Evolutionary conservation across 2,329 filamentous ascomycete species (phyloP).

Genomic region (Penicillium verrucosum): DNA sequence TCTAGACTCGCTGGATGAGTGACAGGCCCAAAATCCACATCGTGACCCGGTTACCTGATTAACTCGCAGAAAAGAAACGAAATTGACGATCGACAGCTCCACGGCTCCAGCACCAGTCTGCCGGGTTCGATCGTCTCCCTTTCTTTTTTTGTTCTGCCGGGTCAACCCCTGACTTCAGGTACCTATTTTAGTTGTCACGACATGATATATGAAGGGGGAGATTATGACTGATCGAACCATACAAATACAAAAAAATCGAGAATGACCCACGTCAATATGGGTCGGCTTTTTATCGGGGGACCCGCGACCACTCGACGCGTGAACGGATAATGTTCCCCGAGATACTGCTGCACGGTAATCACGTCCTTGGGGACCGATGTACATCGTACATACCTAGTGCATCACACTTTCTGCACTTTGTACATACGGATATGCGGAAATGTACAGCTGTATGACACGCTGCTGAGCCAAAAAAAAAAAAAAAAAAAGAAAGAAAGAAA

Average conservation of each 20-base stretch:
- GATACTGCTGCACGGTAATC: constrained; percentile 9
- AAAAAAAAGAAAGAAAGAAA: not conserved
- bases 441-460: constrained; percentile 6
- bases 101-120: constrained; percentile 18
- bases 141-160: constrained; percentile 17
- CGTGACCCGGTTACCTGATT: not conserved
- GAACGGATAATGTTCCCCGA: constrained; percentile 16
- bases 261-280: constrained; percentile 9
- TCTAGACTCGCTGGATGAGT: not conserved
- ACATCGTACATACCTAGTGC: not conserved
- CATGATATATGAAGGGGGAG: constrained; percentile 6
- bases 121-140: constrained; percentile 21
- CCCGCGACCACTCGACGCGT: constrained; percentile 20
- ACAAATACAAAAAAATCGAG: constrained; percentile 6
- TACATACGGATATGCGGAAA: not conserved
- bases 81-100: constrained; percentile 21
- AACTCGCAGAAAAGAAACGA: constrained; percentile 7
- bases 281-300: constrained; percentile 14
- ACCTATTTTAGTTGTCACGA: constrained; percentile 7
- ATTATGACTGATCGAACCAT: constrained; percentile 16
- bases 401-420: not conserved
- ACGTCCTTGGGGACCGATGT: not conserved
- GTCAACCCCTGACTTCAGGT: constrained; percentile 19
- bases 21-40: constrained; percentile 10
- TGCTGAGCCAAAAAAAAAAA: not conserved